Base-by-base conservation (phyloP, 257 asterid genomes). In the Coffea eugenioides region DNA sequence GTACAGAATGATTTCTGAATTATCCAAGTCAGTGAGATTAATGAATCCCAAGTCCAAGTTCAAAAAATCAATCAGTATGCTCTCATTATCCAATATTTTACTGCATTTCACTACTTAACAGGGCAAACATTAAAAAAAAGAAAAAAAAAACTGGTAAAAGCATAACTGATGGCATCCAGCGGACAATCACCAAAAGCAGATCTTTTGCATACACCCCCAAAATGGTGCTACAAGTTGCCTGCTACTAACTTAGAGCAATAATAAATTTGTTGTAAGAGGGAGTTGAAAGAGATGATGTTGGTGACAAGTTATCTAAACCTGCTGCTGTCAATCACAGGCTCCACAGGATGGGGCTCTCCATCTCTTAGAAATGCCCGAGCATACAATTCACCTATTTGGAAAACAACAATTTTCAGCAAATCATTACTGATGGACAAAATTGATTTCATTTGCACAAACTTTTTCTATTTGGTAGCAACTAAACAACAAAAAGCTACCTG, bases 281-380 rank as follows among this genome's bases (percentile, higher is more conserved):
- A 67, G 34, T 27, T 57, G 62, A 69, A 71, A 51, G 23, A 82
- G 77, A 41, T 48, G 16, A 70, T 65, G 45, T 79, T 34, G 41
- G 70, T 20, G 25, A 79, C 31, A 70, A 78, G 48, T 77, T 71
- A 39, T 73, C 65, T 61, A n/a, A 52, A 94, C 99, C 99, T 96
- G 98, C 99, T 96, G 84, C 99, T 96, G 83, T 96, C 99, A 80
- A 94, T 92, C 80, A 96, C 99, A 83, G 98, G 76, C 91, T 96
- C 99, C 86, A 96, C 95, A 8, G 99, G 99, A 84, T 96, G 98
- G 46, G 93, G 98, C 80, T 96, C 98, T 79, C 99, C 99, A 5
- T 92, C 99, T 87, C 97, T 88, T 82, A 96, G 80, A 91, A 94
- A 96, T 49, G 99, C 97, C 78, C 95, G 97, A 62, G 99, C 99